Evolutionary conservation across 1,139 yeast species (phyloP).

Genomic region (Pichia kudriavzevii): DNA sequence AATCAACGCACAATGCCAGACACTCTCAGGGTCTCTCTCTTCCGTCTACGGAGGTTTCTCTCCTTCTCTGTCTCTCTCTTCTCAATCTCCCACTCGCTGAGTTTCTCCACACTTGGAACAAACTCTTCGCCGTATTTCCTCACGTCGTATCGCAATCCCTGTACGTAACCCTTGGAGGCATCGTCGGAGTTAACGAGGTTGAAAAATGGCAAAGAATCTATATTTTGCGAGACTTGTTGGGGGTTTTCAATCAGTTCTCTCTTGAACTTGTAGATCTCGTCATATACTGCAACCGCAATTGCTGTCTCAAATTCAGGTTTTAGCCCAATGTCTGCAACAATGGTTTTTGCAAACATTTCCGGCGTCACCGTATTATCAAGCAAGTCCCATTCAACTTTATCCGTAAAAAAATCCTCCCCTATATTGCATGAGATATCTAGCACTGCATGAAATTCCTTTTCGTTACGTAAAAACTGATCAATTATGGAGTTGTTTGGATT

Average conservation of each 20-base stretch:
- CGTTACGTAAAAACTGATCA: constrained; percentile 39
- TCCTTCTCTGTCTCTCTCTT: constrained; percentile 93
- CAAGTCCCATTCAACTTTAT: constrained; percentile 92
- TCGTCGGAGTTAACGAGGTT: constrained; percentile 38
- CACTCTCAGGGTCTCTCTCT: constrained; percentile 75
- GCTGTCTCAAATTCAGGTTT: constrained; percentile 85
- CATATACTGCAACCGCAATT: constrained; percentile 82
- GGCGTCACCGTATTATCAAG: constrained; percentile 62
- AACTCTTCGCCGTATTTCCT: constrained; percentile 62
- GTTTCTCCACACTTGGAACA: constrained; percentile 81
- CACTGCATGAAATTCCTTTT: constrained; percentile 61
- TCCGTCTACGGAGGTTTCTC: constrained; percentile 80
- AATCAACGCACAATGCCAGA: constrained; percentile 12
- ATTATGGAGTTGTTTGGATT: constrained; percentile 28
- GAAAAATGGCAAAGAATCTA: constrained; percentile 28
- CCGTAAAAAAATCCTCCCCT: constrained; percentile 80
- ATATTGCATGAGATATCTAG: constrained; percentile 77
- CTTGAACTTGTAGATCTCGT: constrained; percentile 65
- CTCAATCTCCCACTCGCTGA: constrained; percentile 90
- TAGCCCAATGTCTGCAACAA: constrained; percentile 80
- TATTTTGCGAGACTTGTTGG: constrained; percentile 30
- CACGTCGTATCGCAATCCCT: constrained; percentile 61
- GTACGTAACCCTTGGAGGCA: constrained; percentile 24
- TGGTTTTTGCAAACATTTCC: constrained; percentile 72
- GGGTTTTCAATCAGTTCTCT: constrained; percentile 85